Percentiles rank a stretch among this genome's conserved stretches.
Conservation (phyloP, 2,329 filamentous ascomycete genomes). For the Penicillium sp. region DNA sequence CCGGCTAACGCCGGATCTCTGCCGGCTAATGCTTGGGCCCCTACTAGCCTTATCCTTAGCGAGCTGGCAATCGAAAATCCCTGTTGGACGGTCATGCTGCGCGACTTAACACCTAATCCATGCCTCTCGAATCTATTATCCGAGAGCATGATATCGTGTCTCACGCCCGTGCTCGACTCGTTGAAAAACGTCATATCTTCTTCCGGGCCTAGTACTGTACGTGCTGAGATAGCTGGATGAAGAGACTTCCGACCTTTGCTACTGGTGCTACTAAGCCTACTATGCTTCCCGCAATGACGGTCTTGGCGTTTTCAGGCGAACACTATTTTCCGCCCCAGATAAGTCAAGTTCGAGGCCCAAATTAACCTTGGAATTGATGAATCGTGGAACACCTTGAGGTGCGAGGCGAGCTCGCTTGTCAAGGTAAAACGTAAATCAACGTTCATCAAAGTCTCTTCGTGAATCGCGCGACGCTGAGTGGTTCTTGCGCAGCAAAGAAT, state of each 20-base stretch:
- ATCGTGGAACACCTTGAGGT: background rate
- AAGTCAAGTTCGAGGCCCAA: background rate
- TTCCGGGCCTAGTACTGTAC: background rate
- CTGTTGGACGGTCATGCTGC: background rate
- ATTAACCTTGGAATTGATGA: background rate
- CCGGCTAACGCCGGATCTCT: conserved; percentile 28
- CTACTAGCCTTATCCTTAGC: conserved; percentile 18
- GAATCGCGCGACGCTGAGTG: conserved; percentile 12
- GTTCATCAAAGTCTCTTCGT: conserved; percentile 1
- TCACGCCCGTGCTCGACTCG: background rate
- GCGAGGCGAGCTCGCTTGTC: background rate
- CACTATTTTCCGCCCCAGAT: background rate
- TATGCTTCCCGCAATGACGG: background rate
- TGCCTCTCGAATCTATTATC: background rate
- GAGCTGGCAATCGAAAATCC: conserved; percentile 4
- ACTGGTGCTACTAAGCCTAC: background rate
- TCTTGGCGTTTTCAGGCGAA: background rate
- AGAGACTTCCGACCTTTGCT: background rate
- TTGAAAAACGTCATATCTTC: background rate
- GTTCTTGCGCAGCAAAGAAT: conserved; percentile 1
- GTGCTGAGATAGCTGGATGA: background rate
- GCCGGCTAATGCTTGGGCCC: conserved; percentile 18
- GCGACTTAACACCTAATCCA: background rate
- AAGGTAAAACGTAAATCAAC: conserved; percentile 8
- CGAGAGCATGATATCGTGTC: conserved; percentile 4